Evolutionary conservation across 2,329 filamentous ascomycete genomes (phyloP).

Genomic region (Spiromastix sp.): DNA sequence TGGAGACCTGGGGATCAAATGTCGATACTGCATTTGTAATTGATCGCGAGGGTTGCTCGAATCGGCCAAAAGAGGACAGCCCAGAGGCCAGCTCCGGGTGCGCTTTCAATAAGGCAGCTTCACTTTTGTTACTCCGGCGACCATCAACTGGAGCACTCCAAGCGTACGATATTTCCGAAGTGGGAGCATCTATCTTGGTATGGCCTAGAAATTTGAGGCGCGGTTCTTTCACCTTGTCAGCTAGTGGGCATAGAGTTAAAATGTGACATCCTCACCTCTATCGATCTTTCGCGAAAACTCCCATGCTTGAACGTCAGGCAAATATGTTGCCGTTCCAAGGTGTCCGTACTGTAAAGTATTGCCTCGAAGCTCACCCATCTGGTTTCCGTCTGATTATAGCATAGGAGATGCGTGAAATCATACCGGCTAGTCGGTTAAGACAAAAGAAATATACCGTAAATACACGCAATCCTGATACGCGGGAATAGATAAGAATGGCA

Average conservation of each 20-base stretch:
- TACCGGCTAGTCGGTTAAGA: too few species aligned
- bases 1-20: constrained; percentile 27
- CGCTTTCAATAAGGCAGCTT: constrained; percentile 16
- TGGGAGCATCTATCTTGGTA: not conserved
- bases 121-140: constrained; percentile 8
- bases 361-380: constrained; percentile 45
- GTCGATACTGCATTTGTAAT: constrained; percentile 18
- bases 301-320: constrained; percentile 39
- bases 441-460: too few species aligned
- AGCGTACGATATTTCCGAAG: not conserved
- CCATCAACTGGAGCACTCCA: not conserved
- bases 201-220: constrained; percentile 2
- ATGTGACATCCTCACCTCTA: constrained; percentile 14
- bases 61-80: constrained; percentile 18
- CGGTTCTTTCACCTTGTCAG: not conserved
- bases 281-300: constrained; percentile 32
- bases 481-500: too few species aligned
- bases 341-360: constrained; percentile 49
- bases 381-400: constrained; percentile 31
- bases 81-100: constrained; percentile 28
- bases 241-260: constrained; percentile 4
- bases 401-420: constrained; percentile 19
- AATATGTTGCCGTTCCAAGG: constrained; percentile 42
- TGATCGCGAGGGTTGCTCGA: constrained; percentile 24
- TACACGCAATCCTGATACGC: too few species aligned